phyloP scores from a whole-genome alignment of 768 basidiomycete genomes.

The Leccinum subgranulosum region DNA sequence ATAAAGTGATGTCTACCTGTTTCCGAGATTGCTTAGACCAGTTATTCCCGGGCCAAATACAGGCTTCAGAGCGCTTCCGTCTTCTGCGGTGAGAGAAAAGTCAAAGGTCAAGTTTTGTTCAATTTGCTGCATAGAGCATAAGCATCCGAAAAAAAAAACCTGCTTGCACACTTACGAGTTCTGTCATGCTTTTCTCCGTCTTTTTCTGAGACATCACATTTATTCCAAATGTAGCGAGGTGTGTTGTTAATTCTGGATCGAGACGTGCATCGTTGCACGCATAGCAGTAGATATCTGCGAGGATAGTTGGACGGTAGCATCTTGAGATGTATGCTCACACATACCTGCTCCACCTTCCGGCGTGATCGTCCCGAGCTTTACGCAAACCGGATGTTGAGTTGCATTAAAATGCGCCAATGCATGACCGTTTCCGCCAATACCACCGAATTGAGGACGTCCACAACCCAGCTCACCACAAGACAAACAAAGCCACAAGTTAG shows the following conservation, averaged over 20 bases:
- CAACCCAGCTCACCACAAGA: constrained; percentile 89
- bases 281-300: constrained; percentile 89
- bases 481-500: constrained; percentile 95
- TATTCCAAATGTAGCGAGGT: constrained; percentile 84
- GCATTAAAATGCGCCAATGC: constrained; percentile 74
- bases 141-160: background rate
- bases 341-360: constrained; percentile 88
- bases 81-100: constrained; percentile 84
- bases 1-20: constrained; percentile 50
- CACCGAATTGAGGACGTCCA: constrained; percentile 82
- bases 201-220: constrained; percentile 78
- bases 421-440: constrained; percentile 84
- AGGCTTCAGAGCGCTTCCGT: constrained; percentile 84
- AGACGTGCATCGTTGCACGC: constrained; percentile 78
- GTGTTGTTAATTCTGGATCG: constrained; percentile 70
- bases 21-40: constrained; percentile 89
- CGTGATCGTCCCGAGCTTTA: constrained; percentile 95
- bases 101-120: constrained; percentile 96
- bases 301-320: background rate
- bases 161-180: constrained; percentile 56
- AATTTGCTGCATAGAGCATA: constrained; percentile 63
- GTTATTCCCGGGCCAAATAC: constrained; percentile 88
- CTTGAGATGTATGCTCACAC: constrained; percentile 18
- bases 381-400: constrained; percentile 75
- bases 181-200: constrained; percentile 96